phyloP scores from a whole-genome alignment of 2,329 filamentous ascomycete species.

The Cladophialophora chaetospira region DNA sequence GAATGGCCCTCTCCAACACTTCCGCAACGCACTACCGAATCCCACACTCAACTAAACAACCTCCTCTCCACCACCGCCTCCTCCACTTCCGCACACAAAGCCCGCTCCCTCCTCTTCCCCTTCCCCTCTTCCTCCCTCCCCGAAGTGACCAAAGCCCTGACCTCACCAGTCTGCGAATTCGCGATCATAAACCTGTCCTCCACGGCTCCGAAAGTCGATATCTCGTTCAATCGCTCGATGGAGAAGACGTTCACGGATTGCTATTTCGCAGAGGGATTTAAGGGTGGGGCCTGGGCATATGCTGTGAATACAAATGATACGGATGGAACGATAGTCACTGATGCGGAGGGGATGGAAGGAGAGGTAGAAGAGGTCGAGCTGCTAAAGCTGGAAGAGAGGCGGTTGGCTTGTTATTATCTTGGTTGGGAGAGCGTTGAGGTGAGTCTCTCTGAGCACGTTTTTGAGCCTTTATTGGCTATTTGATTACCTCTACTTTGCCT shows the following conservation, averaged over 20 bases:
- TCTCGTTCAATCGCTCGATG: constrained; percentile 8
- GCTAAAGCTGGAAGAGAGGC: not conserved
- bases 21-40: too few species aligned
- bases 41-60: too few species aligned
- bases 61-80: not conserved
- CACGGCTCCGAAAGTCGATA: not conserved
- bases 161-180: constrained; percentile 13
- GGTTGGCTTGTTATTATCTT: constrained; percentile 11
- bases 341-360: not conserved
- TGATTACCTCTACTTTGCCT: too few species aligned
- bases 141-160: constrained; percentile 11
- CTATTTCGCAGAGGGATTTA: constrained; percentile 7
- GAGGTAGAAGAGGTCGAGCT: too few species aligned
- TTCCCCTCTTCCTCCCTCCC: constrained; percentile 3
- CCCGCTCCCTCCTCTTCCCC: constrained; percentile 10
- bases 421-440: constrained; percentile 21
- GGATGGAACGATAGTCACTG: not conserved
- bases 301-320: constrained; percentile 13
- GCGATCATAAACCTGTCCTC: constrained; percentile 10
- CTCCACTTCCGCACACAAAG: not conserved
- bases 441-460: too few species aligned
- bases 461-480: too few species aligned
- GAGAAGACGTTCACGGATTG: constrained; percentile 20
- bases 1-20: too few species aligned
- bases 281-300: constrained; percentile 15